Conservation (phyloP, 805 yeast genomes). For the Isabelozyma gotoi region DNA sequence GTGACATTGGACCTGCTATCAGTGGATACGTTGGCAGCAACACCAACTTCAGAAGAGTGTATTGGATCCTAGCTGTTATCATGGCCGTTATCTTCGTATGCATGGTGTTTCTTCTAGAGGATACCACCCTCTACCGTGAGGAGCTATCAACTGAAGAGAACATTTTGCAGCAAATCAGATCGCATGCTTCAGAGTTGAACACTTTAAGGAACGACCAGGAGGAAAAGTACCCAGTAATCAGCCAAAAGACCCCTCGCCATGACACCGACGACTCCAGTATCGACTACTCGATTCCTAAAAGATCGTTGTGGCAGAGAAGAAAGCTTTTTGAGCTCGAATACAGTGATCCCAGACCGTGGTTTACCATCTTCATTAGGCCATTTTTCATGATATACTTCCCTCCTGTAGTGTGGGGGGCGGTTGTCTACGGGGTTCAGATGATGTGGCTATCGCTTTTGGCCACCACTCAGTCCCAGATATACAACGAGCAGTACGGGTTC, state of each 20-base stretch:
- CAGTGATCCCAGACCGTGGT: no score
- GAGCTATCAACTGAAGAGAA: conserved; percentile 1
- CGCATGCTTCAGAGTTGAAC: background rate
- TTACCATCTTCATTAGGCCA: no score
- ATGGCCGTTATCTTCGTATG: conserved; percentile 10
- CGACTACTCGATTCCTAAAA: background rate
- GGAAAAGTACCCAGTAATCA: background rate
- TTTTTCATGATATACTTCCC: conserved; percentile 19
- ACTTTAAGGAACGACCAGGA: background rate
- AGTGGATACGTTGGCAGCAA: conserved; percentile 14
- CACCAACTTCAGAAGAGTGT: conserved; percentile 9
- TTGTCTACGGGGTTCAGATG: conserved; percentile 49
- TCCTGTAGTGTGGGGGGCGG: conserved; percentile 59
- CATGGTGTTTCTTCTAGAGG: conserved; percentile 16
- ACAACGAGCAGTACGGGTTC: conserved; percentile 53
- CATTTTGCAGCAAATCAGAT: background rate
- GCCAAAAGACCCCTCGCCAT: no score
- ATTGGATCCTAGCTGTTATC: conserved; percentile 16
- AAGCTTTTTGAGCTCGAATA: background rate
- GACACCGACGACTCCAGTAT: no score
- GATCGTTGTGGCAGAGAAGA: background rate
- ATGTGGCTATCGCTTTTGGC: conserved; percentile 49
- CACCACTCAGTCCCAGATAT: conserved; percentile 45
- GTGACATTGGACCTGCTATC: conserved; percentile 5
- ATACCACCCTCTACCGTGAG: conserved; percentile 12